Evolutionary conservation across 2,329 filamentous ascomycete genomes (phyloP), one percentile per base, ranked within the genome.

Genomic region (Chaetothyriales sp.): DNA sequence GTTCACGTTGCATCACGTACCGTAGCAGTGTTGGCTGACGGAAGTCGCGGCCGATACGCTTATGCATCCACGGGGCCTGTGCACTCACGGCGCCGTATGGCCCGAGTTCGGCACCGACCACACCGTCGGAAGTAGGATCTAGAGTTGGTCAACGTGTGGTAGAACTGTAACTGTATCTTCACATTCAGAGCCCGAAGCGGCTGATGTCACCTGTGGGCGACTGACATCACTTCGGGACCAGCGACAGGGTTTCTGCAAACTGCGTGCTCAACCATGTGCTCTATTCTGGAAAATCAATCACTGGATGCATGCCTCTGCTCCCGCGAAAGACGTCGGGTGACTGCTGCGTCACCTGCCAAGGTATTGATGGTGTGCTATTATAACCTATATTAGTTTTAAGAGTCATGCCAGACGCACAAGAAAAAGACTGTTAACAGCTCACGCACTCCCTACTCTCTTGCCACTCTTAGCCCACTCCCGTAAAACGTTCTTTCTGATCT

Each of bases 401-500:
- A 20, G 44, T n/a, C 44, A 19, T n/a, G n/a, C 44, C 4, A 10
- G 5, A 19, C 40, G 2, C 18, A n/a, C 18, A 3, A n/a, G 15
- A 44, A n/a, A n/a, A 5, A 44, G 15, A n/a, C 5, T 46, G 9
- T n/a, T 28, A n/a, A n/a, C n/a, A n/a, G 44, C 46, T 18, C 25
- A 46, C 18, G 46, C 18, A 37, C 10, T 33, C 9, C 50, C 54
- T 49, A 40, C 64, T 50, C 61, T 60, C 54, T 69, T 65, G 13
- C 64, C 68, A 43, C 77, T 77, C 64, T 79, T 86, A 2, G 85
- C 86, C 90, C 89, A 95, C 60, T 87, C 84, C 54, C 92, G 74
- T 51, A 98, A 68, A 5, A 94, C 80, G 63, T 95, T 97, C 80
- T 98, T 98, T 77, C 88, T 83, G 54, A 97, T 77, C 76, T 98